Conservation (phyloP, 1,139 yeast genomes). For the Arxiozyma telluris region DNA sequence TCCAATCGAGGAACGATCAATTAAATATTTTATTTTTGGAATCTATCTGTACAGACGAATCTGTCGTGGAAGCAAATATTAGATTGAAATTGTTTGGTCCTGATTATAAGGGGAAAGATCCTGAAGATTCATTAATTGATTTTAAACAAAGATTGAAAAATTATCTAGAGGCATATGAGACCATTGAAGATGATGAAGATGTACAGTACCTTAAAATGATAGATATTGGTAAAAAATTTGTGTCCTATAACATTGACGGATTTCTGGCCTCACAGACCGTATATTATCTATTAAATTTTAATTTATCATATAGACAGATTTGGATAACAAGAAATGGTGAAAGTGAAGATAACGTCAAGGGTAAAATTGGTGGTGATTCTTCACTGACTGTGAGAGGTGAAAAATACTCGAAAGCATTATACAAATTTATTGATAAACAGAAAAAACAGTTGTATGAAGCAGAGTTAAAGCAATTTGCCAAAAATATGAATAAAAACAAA, state of each 20-base stretch:
- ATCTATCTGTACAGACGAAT: slow-evolving; percentile 77
- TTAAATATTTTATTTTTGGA: slow-evolving; percentile 79
- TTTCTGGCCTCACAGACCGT: slow-evolving; percentile 90
- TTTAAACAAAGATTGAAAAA: slow-evolving; percentile 74
- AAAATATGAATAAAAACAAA: slow-evolving; percentile 38
- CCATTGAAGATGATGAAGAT: slow-evolving; percentile 70
- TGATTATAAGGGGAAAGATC: slow-evolving; percentile 82
- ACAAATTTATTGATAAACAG: slow-evolving; percentile 66
- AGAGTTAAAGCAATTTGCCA: slow-evolving; percentile 3
- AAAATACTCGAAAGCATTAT: slow-evolving; percentile 61
- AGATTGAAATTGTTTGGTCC: slow-evolving; percentile 85
- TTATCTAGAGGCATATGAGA: slow-evolving; percentile 83
- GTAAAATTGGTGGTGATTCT: slow-evolving; percentile 88
- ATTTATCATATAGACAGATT: slow-evolving; percentile 80
- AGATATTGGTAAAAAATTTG: slow-evolving; percentile 89
- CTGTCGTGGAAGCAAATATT: slow-evolving; percentile 72
- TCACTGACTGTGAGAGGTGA: slow-evolving; percentile 69
- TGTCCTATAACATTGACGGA: slow-evolving; percentile 84
- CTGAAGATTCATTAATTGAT: slow-evolving; percentile 67
- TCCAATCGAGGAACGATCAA: slow-evolving; percentile 55
- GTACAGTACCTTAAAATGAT: slow-evolving; percentile 91
- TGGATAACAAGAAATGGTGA: slow-evolving; percentile 97
- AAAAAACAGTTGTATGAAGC: slow-evolving; percentile 55
- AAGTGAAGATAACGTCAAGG: slow-evolving; percentile 70
- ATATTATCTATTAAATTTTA: slow-evolving; percentile 81